These are phyloP conservation scores for Podochytrium sp. DNA, from an alignment of 192 early-diverging fungal genomes.

Conservation along the genomic window DNA sequence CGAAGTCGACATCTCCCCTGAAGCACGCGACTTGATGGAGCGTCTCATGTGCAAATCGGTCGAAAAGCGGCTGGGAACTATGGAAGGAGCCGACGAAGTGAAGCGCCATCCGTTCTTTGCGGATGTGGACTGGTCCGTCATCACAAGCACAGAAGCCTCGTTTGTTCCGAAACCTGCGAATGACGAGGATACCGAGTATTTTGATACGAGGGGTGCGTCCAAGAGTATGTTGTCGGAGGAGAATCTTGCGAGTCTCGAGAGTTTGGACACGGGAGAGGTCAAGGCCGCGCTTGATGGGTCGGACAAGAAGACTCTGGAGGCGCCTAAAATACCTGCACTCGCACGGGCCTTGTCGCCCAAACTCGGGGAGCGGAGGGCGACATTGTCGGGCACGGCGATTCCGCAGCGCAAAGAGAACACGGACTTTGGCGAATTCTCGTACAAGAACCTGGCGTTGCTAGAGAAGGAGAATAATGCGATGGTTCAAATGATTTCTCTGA, in stretches of 20 bases:
- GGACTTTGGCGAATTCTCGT: constrained; percentile 90
- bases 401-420: background rate
- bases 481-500: constrained; percentile 67
- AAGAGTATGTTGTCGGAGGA: constrained; percentile 37
- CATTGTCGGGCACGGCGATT: background rate
- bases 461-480: constrained; percentile 91
- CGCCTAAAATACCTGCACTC: constrained; percentile 2
- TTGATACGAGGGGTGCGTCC: constrained; percentile 82
- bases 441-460: constrained; percentile 86
- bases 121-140: constrained; percentile 70
- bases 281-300: background rate
- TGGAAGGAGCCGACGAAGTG: constrained; percentile 75
- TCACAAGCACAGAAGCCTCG: constrained; percentile 64
- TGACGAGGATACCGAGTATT: constrained; percentile 89
- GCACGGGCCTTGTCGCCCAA: constrained; percentile 13
- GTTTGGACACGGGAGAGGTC: background rate
- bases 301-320: background rate
- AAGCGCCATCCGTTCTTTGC: constrained; percentile 77
- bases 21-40: constrained; percentile 83
- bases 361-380: constrained; percentile 16
- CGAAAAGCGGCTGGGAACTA: constrained; percentile 65
- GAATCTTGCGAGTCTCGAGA: background rate
- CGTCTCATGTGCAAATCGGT: constrained; percentile 67
- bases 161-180: constrained; percentile 82
- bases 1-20: constrained; percentile 69